Evolutionary conservation across 192 early-diverging fungal species (phyloP), one percentile per base, ranked within the genome.

Genomic region (Entomortierella lignicola): DNA sequence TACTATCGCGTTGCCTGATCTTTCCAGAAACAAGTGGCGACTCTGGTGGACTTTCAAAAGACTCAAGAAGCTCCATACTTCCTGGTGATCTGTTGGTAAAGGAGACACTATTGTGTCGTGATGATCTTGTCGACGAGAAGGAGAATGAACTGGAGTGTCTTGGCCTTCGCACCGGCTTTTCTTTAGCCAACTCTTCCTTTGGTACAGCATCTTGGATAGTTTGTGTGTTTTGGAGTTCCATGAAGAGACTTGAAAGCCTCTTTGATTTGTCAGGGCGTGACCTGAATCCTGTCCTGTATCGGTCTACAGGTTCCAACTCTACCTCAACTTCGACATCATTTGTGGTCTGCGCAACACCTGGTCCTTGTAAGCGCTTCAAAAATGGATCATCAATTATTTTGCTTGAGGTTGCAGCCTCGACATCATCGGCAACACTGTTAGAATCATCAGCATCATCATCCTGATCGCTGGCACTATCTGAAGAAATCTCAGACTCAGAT

Each of bases 221-320:
- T n/a, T 77, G 66, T 4, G 74, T 77, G 48, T 48, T 77, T 43
- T 69, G 67, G n/a, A 77, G 74, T 26, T 77, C 74, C 62, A 65
- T 44, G 30, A 77, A 77, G 7, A 77, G 50, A 53, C 66, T 77
- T 0, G 74, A 77, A 11, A 69, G 66, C 5, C 66, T 60, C n/a
- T 69, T 50, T 8, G 74, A 27, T 25, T 64, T 57, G 29, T 68
- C 64, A 10, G 41, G 42, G 23, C 65, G 65, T 4, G 60, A 30
- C 23, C 70, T 52, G 31, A 72, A 41, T 3, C 59, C 55, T 13
- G 52, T 57, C 21, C 65, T 43, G 57, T 47, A 55, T 32, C 53
- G 50, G 34, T 34, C 55, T 17, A 31, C 43, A 20, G 50, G 57
- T 26, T 59, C 57, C 25, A 60, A 25, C 23, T 69, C 67, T 13